A percentile compares a stretch with the other conserved stretches of the same genome.
Conservation (phyloP, 2,329 filamentous ascomycete genomes). For the Rutstroemia sp. region DNA sequence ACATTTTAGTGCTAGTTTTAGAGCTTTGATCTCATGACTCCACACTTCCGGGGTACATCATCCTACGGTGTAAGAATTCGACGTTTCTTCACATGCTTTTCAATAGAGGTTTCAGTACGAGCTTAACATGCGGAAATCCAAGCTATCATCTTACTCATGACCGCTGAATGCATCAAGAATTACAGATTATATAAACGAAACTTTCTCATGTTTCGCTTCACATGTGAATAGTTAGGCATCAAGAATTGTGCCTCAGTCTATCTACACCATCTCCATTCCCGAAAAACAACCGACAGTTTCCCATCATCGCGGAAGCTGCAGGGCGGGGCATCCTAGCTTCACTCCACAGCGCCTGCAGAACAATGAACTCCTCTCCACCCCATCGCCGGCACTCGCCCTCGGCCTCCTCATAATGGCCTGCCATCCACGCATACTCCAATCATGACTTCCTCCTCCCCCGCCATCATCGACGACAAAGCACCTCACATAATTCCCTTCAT, state of each 20-base stretch:
- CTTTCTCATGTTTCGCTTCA: neutral
- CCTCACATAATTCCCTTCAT: slow-evolving; percentile 73
- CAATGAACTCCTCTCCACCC: too few relatives aligned
- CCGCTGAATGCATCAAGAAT: too few relatives aligned
- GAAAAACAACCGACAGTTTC: too few relatives aligned
- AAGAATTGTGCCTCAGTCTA: neutral
- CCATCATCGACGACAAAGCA: slow-evolving; percentile 70
- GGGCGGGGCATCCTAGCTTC: neutral
- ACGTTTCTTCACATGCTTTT: slow-evolving; percentile 1
- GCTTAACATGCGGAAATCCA: too few relatives aligned
- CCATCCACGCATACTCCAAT: neutral
- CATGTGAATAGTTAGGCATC: neutral
- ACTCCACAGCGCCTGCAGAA: too few relatives aligned
- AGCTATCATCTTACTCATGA: neutral
- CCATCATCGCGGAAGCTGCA: too few relatives aligned
- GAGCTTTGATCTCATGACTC: slow-evolving; percentile 7
- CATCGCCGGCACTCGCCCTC: neutral
- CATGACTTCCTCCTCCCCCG: slow-evolving; percentile 15
- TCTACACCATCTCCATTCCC: too few relatives aligned
- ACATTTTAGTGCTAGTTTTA: neutral
- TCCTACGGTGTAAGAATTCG: slow-evolving; percentile 1
- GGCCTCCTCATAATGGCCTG: neutral
- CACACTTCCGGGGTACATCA: slow-evolving; percentile 6
- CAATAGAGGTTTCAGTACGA: neutral
- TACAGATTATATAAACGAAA: neutral